phyloP scores from a whole-genome alignment of 179 eudicot species.

The Amaranthus tricolor region DNA sequence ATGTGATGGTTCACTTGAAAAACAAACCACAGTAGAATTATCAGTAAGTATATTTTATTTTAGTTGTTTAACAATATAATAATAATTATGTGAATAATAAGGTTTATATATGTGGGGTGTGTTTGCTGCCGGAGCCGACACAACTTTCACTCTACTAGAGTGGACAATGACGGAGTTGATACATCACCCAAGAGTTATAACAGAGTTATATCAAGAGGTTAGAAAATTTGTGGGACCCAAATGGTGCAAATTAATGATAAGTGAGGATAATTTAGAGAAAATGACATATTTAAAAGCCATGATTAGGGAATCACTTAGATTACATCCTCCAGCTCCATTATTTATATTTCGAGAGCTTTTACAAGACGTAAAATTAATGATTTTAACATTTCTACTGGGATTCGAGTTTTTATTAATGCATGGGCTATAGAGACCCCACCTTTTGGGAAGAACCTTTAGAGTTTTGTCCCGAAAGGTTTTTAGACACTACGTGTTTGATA shows the following conservation, averaged over 20 bases:
- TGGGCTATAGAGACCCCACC: slow-evolving; percentile 49
- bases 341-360: slow-evolving; percentile 34
- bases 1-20: too few relatives aligned
- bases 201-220: slow-evolving; percentile 36
- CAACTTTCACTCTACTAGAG: slow-evolving; percentile 21
- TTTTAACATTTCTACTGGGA: slow-evolving; percentile 34
- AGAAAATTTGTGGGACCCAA: slow-evolving; percentile 20
- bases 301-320: slow-evolving; percentile 44
- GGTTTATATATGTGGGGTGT: neutral
- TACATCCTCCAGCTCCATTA: slow-evolving; percentile 46
- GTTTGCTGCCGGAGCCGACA: slow-evolving; percentile 33
- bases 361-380: slow-evolving; percentile 32
- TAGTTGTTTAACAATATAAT: too few relatives aligned
- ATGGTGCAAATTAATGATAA: slow-evolving; percentile 1
- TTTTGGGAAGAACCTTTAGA: slow-evolving; percentile 39
- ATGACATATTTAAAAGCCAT: slow-evolving; percentile 42
- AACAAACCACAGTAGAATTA: too few relatives aligned
- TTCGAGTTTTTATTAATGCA: slow-evolving; percentile 37
- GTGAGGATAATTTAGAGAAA: slow-evolving; percentile 33
- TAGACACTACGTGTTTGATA: neutral
- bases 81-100: too few relatives aligned
- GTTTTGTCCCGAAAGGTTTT: slow-evolving; percentile 31
- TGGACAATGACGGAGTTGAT: slow-evolving; percentile 50
- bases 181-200: slow-evolving; percentile 32
- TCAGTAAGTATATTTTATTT: too few relatives aligned